Evolutionary conservation across 176 grass and related monocot genomes (phyloP).

Genomic region (Carex myosuroides): DNA sequence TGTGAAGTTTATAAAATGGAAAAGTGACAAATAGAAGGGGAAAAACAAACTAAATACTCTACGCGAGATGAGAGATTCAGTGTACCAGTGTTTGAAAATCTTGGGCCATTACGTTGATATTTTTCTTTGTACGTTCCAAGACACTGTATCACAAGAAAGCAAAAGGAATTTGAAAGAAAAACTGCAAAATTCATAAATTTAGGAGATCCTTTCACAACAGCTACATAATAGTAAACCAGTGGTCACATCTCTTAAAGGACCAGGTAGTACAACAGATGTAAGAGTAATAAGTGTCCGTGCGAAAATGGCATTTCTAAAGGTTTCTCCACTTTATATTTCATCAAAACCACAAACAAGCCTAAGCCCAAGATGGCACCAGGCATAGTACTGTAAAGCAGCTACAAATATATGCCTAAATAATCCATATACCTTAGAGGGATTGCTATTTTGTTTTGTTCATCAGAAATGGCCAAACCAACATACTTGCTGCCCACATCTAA

Average conservation of each 20-base stretch:
- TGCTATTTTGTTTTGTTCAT: slow-evolving; percentile 47
- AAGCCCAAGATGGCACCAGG: not conserved
- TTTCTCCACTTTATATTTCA: not conserved
- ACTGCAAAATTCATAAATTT: not conserved
- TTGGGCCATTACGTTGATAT: slow-evolving; percentile 54
- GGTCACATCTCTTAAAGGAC: not conserved
- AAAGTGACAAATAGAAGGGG: not conserved
- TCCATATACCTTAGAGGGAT: slow-evolving; percentile 50
- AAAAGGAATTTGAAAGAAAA: not conserved
- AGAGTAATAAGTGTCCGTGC: not conserved
- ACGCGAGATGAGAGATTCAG: slow-evolving; percentile 3
- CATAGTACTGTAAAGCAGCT: not conserved
- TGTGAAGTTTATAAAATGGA: not conserved
- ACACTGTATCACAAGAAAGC: slow-evolving; percentile 45
- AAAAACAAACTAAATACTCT: not conserved
- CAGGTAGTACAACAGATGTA: not conserved
- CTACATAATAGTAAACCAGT: not conserved
- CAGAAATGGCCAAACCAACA: slow-evolving; percentile 70
- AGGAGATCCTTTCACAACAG: not conserved
- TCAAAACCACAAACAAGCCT: not conserved
- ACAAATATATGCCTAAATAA: not conserved
- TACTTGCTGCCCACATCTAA: slow-evolving; percentile 84
- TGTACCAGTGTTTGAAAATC: slow-evolving; percentile 70
- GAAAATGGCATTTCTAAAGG: not conserved
- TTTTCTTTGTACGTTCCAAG: slow-evolving; percentile 66